Base-by-base conservation (phyloP, 257 asterid genomes). In the Linaria vulgaris region DNA sequence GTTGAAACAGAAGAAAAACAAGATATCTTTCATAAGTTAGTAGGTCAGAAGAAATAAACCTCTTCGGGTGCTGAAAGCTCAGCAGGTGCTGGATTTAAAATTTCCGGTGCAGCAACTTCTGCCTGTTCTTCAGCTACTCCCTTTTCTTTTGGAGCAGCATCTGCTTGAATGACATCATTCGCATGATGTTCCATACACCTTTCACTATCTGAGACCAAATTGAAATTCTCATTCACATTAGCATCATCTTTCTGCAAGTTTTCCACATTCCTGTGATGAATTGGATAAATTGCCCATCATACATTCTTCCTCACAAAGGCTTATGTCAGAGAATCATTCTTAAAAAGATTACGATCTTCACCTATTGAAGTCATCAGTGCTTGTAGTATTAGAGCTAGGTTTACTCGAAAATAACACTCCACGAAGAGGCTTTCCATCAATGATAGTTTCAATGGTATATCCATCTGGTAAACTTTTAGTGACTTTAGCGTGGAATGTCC, bases 361-460 rank as follows among this genome's bases (percentile, higher is more conserved):
- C 96, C 85, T 76, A 50, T 47, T 77, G 58, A 80, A 72, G 71
- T 64, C 75, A 56, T 76, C 86, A 49, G 60, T 72, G 17, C 77
- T 69, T 56, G 66, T 69, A 80, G 74, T 71, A 72, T 53, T 45
- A 54, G 80, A 70, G 71, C 66, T 74, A 55, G 82, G 81, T 76
- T 78, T 84, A 61, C 77, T 78, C 64, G 92, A 82, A 79, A 94
- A 85, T 45, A 94, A 30, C 44, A 94, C 69, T 65, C 99, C 99
- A 61, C 84, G 89, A 62, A 94, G 91, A 68, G 78, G 85, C 79
- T 74, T 85, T 61, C 97, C 99, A 72, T 88, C 95, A 30, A 94
- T 87, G 66, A 84, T 43, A 62, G 99, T 90, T 79, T 90, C 99
- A 30, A 94, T 83, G 20, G 85, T 77, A 71, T 78, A 90, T 64